Evolutionary conservation across 345 rosid species (phyloP).

Genomic region (Euphorbia peplus): DNA sequence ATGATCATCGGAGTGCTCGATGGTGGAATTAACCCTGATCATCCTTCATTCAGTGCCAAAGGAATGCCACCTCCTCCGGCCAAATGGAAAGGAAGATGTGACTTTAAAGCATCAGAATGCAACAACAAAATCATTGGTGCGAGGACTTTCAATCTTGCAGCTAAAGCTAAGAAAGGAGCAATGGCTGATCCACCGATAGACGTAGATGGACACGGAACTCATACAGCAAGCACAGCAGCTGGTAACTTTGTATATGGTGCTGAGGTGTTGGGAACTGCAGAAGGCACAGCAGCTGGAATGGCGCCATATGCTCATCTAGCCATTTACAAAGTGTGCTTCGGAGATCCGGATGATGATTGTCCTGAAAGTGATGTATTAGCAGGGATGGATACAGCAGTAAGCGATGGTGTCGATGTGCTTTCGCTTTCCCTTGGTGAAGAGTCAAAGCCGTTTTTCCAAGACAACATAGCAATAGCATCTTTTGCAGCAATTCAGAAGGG

Average conservation of each 20-base stretch:
- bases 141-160: slow-evolving; percentile 10
- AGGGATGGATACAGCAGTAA: slow-evolving; percentile 59
- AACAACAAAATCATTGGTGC: slow-evolving; percentile 25
- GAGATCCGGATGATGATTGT: slow-evolving; percentile 37
- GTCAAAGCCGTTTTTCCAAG: slow-evolving; percentile 24
- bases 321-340: slow-evolving; percentile 57
- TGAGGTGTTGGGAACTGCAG: slow-evolving; percentile 34
- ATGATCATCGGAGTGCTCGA: slow-evolving; percentile 23
- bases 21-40: slow-evolving; percentile 15
- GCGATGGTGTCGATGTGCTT: slow-evolving; percentile 61
- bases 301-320: slow-evolving; percentile 51
- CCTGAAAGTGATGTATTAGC: slow-evolving; percentile 50
- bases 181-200: slow-evolving; percentile 12
- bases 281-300: slow-evolving; percentile 48
- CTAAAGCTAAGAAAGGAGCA: slow-evolving; percentile 7
- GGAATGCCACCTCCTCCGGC: slow-evolving; percentile 27
- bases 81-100: slow-evolving; percentile 28
- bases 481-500: slow-evolving; percentile 31
- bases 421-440: slow-evolving; percentile 45
- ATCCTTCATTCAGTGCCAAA: slow-evolving; percentile 24
- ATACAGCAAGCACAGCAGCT: slow-evolving; percentile 33
- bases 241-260: slow-evolving; percentile 43
- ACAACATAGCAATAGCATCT: slow-evolving; percentile 29
- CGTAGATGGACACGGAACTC: slow-evolving; percentile 28
- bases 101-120: slow-evolving; percentile 14